These are phyloP conservation scores for Quercus variabilis DNA, from an alignment of 306 rosid genomes.

Conservation along the genomic window DNA sequence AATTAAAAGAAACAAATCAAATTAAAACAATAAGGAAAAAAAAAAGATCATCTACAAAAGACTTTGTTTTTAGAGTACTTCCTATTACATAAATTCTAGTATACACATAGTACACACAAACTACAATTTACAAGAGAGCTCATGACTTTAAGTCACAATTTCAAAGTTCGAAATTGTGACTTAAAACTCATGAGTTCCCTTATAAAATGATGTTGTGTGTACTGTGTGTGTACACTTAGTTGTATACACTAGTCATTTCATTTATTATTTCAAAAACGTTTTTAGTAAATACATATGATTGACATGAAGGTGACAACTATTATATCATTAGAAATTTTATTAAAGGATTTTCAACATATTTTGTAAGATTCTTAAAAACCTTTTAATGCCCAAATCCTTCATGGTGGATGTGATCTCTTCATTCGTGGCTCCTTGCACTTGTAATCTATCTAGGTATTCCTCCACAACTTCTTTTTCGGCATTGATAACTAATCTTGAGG, in stretches of 20 bases:
- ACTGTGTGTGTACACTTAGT: too few species aligned
- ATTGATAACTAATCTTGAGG: conserved; percentile 20
- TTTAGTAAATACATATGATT: neutral
- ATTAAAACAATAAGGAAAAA: neutral
- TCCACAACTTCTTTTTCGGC: conserved; percentile 21
- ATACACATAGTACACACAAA: too few species aligned
- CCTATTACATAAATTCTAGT: too few species aligned
- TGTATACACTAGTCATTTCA: too few species aligned
- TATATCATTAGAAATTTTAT: neutral
- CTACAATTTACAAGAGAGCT: too few species aligned
- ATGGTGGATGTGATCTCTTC: neutral
- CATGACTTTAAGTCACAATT: too few species aligned
- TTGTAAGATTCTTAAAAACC: conserved; percentile 9
- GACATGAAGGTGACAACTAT: neutral
- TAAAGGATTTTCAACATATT: too few species aligned
- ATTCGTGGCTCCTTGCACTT: neutral
- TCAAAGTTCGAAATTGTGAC: too few species aligned
- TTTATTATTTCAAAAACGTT: neutral
- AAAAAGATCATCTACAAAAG: neutral
- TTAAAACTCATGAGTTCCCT: too few species aligned
- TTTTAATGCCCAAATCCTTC: conserved; percentile 21
- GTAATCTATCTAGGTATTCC: conserved; percentile 17
- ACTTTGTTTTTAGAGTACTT: too few species aligned
- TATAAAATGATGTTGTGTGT: too few species aligned
- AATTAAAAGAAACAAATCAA: neutral